phyloP scores from a whole-genome alignment of 1,284 basidiomycete species.

The Sporisorium scitamineum region DNA sequence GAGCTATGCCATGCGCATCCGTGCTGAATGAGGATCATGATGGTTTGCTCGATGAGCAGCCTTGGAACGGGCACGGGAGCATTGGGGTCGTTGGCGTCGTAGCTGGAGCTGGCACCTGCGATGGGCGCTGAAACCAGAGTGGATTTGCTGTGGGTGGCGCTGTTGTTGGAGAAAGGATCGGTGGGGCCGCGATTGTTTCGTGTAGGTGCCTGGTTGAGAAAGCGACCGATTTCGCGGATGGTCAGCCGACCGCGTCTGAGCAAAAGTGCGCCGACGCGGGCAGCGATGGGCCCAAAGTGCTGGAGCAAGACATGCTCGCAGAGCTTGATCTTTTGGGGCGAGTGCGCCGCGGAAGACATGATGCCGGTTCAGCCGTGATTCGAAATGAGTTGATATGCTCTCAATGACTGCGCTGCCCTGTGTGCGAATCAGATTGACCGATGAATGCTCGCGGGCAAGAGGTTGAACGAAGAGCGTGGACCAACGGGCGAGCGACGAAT shows the following conservation, averaged over 20 bases:
- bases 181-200: conserved; percentile 37
- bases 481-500: conserved; percentile 1
- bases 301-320: conserved; percentile 81
- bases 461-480: background rate
- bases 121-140: conserved; percentile 35
- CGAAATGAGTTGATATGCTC: background rate
- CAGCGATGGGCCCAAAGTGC: conserved; percentile 82
- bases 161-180: conserved; percentile 35
- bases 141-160: conserved; percentile 23
- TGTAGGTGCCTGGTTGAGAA: conserved; percentile 51
- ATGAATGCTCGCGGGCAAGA: background rate
- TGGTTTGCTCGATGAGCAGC: conserved; percentile 78
- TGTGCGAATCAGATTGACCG: background rate
- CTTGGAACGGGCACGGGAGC: conserved; percentile 75
- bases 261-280: conserved; percentile 81
- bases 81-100: conserved; percentile 72
- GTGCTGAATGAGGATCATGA: conserved; percentile 90
- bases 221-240: conserved; percentile 72
- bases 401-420: background rate
- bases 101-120: conserved; percentile 42
- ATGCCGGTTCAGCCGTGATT: background rate
- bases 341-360: conserved; percentile 49
- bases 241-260: conserved; percentile 85
- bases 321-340: conserved; percentile 70
- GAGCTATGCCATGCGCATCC: conserved; percentile 73